These are phyloP conservation scores for Pseudogymnoascus sp. DNA, from an alignment of 2,329 filamentous ascomycete genomes.

Conservation along the genomic window DNA sequence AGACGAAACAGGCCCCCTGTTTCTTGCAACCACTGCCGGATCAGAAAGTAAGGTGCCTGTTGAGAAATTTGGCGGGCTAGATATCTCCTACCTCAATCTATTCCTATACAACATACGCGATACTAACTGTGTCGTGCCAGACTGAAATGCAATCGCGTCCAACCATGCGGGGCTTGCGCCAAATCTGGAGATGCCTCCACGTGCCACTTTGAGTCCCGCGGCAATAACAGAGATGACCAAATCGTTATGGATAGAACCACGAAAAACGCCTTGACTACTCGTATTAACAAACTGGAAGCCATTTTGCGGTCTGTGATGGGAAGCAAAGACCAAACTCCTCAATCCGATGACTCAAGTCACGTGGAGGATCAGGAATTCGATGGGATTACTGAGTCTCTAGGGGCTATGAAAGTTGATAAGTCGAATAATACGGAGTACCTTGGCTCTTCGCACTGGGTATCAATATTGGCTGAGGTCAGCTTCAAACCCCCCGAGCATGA, in stretches of 20 bases:
- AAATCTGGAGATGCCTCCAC: slow-evolving; percentile 13
- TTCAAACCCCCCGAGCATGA: neutral
- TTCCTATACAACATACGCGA: neutral
- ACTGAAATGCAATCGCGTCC: slow-evolving; percentile 9
- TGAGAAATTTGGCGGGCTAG: neutral
- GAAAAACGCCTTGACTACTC: slow-evolving; percentile 9
- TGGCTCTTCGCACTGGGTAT: slow-evolving; percentile 13
- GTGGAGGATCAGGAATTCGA: slow-evolving; percentile 2
- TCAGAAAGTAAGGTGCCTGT: neutral
- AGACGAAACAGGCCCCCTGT: slow-evolving; percentile 1
- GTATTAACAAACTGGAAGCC: slow-evolving; percentile 13
- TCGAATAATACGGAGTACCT: slow-evolving; percentile 11
- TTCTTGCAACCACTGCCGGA: slow-evolving; percentile 6
- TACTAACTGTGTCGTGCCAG: neutral
- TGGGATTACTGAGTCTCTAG: slow-evolving; percentile 9
- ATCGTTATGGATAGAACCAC: slow-evolving; percentile 2
- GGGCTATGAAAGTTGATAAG: slow-evolving; percentile 14
- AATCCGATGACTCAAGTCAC: neutral
- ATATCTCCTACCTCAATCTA: neutral
- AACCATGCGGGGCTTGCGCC: slow-evolving; percentile 15
- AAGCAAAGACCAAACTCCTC: neutral
- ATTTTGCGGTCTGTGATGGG: slow-evolving; percentile 12
- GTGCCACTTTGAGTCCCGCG: slow-evolving; percentile 11
- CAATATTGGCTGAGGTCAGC: slow-evolving; percentile 14
- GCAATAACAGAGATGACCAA: neutral